Conservation (phyloP, 1,139 yeast genomes). For the Candida sojae region DNA sequence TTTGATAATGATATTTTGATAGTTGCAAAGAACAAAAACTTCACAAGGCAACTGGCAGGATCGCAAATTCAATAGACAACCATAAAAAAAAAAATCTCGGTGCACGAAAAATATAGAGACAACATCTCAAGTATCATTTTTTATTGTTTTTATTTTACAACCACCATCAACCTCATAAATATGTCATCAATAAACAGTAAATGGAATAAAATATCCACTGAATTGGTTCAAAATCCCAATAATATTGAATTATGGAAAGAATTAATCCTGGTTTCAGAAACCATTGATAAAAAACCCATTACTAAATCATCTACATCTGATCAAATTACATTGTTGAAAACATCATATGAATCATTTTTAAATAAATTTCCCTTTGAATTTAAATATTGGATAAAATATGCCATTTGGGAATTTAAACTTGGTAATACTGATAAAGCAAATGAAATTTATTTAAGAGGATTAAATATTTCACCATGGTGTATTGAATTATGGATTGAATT, state of each 20-base stretch:
- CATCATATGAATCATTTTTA: slow-evolving; percentile 59
- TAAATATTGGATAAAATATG: slow-evolving; percentile 81
- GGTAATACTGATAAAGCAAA: slow-evolving; percentile 55
- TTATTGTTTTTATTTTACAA: neutral
- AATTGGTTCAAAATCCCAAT: slow-evolving; percentile 44
- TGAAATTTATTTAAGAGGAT: slow-evolving; percentile 54
- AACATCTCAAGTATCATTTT: neutral
- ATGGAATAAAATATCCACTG: slow-evolving; percentile 22
- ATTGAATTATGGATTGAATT: slow-evolving; percentile 76
- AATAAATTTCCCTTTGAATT: slow-evolving; percentile 66
- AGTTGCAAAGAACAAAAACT: too few relatives aligned
- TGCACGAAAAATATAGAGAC: neutral
- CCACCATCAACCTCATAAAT: neutral
- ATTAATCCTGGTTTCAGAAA: slow-evolving; percentile 37
- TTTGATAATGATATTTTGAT: too few relatives aligned
- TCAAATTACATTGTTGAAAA: slow-evolving; percentile 44
- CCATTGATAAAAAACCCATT: slow-evolving; percentile 27
- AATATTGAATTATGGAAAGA: slow-evolving; percentile 52
- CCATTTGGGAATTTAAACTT: slow-evolving; percentile 62
- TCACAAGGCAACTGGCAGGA: too few relatives aligned
- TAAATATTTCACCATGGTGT: slow-evolving; percentile 52
- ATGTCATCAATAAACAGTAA: slow-evolving; percentile 15
- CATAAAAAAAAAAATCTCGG: neutral
- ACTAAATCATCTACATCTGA: slow-evolving; percentile 44
- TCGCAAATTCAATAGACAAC: neutral